Conservation (phyloP, 345 rosid genomes). For the Psidium friedrichsthalianum region DNA sequence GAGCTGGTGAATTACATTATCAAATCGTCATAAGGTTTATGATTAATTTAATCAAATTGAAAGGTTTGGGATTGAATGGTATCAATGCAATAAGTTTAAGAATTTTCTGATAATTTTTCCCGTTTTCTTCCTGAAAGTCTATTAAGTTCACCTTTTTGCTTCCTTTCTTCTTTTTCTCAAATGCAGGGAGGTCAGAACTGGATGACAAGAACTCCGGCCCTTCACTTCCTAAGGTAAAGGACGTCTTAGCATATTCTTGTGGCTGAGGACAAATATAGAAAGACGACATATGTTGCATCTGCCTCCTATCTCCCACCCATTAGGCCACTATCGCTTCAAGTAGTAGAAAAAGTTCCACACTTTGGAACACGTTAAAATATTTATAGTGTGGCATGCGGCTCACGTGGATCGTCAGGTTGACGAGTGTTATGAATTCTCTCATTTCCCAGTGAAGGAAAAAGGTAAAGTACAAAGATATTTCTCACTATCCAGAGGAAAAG, state of each 20-base stretch:
- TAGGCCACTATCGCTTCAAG: neutral
- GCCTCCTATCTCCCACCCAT: neutral
- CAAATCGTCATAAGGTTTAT: too few relatives aligned
- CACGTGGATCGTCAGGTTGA: neutral
- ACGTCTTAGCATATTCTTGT: neutral
- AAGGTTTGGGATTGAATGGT: too few relatives aligned
- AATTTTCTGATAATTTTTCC: too few relatives aligned
- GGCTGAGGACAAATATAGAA: neutral
- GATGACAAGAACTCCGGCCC: neutral
- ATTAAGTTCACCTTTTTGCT: too few relatives aligned
- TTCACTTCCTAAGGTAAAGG: neutral
- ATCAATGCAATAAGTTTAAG: too few relatives aligned
- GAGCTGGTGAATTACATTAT: too few relatives aligned
- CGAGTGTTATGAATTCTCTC: neutral
- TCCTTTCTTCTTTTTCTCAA: neutral
- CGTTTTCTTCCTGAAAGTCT: too few relatives aligned
- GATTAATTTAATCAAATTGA: too few relatives aligned
- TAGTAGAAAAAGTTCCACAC: neutral
- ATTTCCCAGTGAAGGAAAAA: neutral
- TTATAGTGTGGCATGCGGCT: neutral
- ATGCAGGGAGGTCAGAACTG: neutral
- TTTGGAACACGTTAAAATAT: too few relatives aligned
- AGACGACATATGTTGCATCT: fast-evolving
- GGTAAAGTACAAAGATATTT: neutral
- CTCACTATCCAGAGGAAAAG: neutral